phyloP scores from a whole-genome alignment of 2,329 filamentous ascomycete genomes.

The Fusarium sp. region DNA sequence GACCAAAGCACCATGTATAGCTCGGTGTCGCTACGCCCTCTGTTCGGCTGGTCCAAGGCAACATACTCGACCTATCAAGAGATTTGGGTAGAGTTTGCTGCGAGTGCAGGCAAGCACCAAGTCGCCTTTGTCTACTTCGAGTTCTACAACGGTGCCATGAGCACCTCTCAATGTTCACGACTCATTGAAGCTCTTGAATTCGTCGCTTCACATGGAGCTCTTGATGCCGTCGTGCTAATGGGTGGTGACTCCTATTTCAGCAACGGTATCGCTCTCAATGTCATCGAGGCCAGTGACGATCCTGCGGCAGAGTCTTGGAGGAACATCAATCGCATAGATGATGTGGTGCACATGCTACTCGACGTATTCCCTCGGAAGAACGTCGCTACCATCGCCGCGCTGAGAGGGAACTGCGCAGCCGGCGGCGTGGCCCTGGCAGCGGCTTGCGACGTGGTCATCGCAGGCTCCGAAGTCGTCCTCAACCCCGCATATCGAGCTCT shows the following conservation, averaged over 20 bases:
- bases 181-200: conserved; percentile 25
- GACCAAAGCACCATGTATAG: neutral
- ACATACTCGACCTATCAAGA: conserved; percentile 5
- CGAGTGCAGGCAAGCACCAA: neutral
- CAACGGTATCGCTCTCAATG: conserved; percentile 34
- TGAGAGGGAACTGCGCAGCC: conserved; percentile 32
- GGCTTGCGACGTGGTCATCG: conserved; percentile 28
- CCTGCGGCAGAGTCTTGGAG: conserved; percentile 25
- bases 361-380: conserved; percentile 3
- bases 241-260: conserved; percentile 35
- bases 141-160: conserved; percentile 37
- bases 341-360: conserved; percentile 7
- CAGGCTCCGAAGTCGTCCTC: conserved; percentile 23
- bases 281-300: conserved; percentile 27
- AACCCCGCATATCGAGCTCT: conserved; percentile 32
- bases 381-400: conserved; percentile 12
- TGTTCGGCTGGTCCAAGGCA: neutral
- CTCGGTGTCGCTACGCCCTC: neutral
- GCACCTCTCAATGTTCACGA: conserved; percentile 26
- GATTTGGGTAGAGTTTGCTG: conserved; percentile 15
- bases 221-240: conserved; percentile 25
- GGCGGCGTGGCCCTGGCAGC: conserved; percentile 31
- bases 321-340: conserved; percentile 30
- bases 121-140: conserved; percentile 30
- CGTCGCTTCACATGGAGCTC: neutral